These are phyloP conservation scores for Suillus luteus DNA, from an alignment of 768 basidiomycete species.

Conservation along the genomic window DNA sequence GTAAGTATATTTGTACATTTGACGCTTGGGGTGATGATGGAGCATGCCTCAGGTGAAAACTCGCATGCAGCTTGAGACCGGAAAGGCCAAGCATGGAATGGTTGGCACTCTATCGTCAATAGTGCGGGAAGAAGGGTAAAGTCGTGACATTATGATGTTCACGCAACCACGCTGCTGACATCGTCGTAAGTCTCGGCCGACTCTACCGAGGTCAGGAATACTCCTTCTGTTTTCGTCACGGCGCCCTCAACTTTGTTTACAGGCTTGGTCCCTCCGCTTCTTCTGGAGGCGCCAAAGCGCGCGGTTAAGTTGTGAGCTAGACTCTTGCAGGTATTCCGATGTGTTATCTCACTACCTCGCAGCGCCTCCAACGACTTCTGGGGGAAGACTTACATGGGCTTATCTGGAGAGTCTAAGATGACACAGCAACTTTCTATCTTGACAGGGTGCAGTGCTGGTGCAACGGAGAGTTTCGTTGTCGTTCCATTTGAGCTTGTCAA, in stretches of 20 bases:
- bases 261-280: conserved; percentile 93
- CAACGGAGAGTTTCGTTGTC: conserved; percentile 92
- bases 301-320: conserved; percentile 86
- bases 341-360: conserved; percentile 17
- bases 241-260: conserved; percentile 1
- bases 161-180: conserved; percentile 19
- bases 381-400: conserved; percentile 74
- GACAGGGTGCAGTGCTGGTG: conserved; percentile 93
- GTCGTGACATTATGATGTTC: conserved; percentile 24
- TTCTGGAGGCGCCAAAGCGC: conserved; percentile 97
- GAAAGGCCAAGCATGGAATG: conserved; percentile 73
- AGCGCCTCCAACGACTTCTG: conserved; percentile 93
- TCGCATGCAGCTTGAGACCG: conserved; percentile 94
- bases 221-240: neutral
- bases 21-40: conserved; percentile 9
- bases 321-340: neutral
- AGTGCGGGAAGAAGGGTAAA: conserved; percentile 86
- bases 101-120: conserved; percentile 84
- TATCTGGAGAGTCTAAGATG: conserved; percentile 80
- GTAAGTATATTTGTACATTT: conserved; percentile 47
- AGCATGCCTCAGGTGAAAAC: conserved; percentile 79
- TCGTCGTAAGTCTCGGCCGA: conserved; percentile 60
- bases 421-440: conserved; percentile 83
- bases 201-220: conserved; percentile 76
- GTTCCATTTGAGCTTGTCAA: conserved; percentile 97